Conservation (phyloP, 768 basidiomycete species). For the Phlebiopsis gigantea region DNA sequence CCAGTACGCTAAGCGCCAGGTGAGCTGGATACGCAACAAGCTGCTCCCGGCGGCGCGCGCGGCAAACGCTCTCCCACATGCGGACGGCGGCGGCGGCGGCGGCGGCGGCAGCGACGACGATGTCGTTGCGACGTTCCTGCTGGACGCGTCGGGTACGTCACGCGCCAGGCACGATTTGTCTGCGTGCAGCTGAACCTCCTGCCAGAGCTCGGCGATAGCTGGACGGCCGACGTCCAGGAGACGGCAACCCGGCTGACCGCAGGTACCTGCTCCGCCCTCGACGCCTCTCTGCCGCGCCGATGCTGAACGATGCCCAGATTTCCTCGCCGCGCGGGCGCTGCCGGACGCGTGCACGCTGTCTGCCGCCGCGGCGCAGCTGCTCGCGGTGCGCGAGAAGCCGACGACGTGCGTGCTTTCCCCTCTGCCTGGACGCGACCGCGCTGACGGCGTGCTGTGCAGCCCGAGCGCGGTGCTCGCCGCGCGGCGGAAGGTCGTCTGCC, state of each 20-base stretch:
- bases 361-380: slow-evolving; percentile 42
- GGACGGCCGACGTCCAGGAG: slow-evolving; percentile 51
- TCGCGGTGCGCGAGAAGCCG: slow-evolving; percentile 38
- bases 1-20: slow-evolving; percentile 88
- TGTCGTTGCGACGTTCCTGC: slow-evolving; percentile 15
- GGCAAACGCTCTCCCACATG: slow-evolving; percentile 34
- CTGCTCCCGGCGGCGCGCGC: slow-evolving; percentile 65
- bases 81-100: too few species aligned
- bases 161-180: not conserved
- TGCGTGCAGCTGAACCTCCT: not conserved
- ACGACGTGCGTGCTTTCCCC: slow-evolving; percentile 35
- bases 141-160: slow-evolving; percentile 20
- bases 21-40: slow-evolving; percentile 91
- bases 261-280: slow-evolving; percentile 31
- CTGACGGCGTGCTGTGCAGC: slow-evolving; percentile 31
- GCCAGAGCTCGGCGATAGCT: slow-evolving; percentile 48
- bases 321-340: slow-evolving; percentile 43
- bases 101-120: not conserved
- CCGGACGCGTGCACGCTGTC: slow-evolving; percentile 59
- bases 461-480: slow-evolving; percentile 51
- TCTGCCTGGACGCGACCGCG: slow-evolving; percentile 4
- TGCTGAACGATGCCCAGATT: slow-evolving; percentile 36
- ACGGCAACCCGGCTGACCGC: slow-evolving; percentile 44
- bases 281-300: not conserved
- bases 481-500: slow-evolving; percentile 54